Percentiles rank a stretch among this genome's conserved stretches.
phyloP scores from a whole-genome alignment of 805 yeast genomes.

The Peterozyma xylosa region DNA sequence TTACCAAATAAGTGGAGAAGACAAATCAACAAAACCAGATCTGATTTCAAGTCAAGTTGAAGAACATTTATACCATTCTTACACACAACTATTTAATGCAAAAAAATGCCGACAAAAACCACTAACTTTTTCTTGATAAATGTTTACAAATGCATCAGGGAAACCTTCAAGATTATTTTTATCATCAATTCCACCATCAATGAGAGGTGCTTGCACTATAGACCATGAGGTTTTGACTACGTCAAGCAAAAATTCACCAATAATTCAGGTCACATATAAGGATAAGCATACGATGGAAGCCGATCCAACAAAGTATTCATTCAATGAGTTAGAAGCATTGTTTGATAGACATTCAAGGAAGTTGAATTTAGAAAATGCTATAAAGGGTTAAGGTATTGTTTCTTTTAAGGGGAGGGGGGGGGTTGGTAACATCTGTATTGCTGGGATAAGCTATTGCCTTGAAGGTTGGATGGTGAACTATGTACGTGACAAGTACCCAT shows the following conservation, averaged over 20 bases:
- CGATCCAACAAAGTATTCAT: constrained; percentile 51
- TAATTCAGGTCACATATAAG: constrained; percentile 70
- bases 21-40: too few species aligned
- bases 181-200: constrained; percentile 71
- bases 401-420: too few species aligned
- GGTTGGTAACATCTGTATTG: too few species aligned
- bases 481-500: too few species aligned
- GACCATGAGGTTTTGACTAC: constrained; percentile 54
- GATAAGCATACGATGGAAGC: constrained; percentile 67
- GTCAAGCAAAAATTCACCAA: constrained; percentile 39
- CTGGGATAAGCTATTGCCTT: too few species aligned
- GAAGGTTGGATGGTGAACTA: too few species aligned
- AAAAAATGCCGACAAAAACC: neutral
- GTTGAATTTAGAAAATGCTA: constrained; percentile 67
- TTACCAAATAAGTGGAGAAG: too few species aligned
- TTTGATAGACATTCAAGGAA: constrained; percentile 82
- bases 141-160: constrained; percentile 27
- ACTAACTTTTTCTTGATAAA: neutral
- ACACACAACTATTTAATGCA: constrained; percentile 2
- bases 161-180: constrained; percentile 75
- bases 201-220: constrained; percentile 53
- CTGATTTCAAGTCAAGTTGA: too few species aligned
- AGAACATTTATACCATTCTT: constrained; percentile 3
- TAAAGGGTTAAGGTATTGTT: constrained; percentile 17
- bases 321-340: constrained; percentile 55